Percentiles rank a stretch among this genome's conserved stretches.
These are phyloP conservation scores for Omphalotus guepiniiformis DNA, from an alignment of 768 basidiomycete species.

Conservation along the genomic window DNA sequence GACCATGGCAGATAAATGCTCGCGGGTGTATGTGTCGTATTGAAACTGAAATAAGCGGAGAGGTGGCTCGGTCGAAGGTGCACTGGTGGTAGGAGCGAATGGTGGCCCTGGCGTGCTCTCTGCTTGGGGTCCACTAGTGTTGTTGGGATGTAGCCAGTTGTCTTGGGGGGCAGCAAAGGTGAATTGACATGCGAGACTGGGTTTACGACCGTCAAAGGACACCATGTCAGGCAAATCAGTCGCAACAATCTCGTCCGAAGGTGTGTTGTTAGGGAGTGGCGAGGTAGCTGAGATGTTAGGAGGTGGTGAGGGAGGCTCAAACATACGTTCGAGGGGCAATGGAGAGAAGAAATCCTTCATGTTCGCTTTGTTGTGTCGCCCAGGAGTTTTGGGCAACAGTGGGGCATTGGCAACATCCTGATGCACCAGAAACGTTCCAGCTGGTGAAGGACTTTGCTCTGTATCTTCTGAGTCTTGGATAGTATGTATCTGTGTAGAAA, in stretches of 20 bases:
- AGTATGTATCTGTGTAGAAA: conserved; percentile 50
- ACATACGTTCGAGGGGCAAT: conserved; percentile 84
- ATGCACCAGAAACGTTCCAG: conserved; percentile 74
- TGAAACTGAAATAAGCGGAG: conserved; percentile 88
- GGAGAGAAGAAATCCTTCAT: conserved; percentile 88
- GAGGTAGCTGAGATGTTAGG: conserved; percentile 12
- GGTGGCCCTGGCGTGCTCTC: conserved; percentile 56
- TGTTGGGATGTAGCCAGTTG: conserved; percentile 24
- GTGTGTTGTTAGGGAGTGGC: conserved; percentile 7
- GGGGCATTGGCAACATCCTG: conserved; percentile 57
- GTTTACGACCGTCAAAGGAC: conserved; percentile 41
- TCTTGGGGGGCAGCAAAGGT: conserved; percentile 66
- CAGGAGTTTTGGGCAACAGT: conserved; percentile 64
- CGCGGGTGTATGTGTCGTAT: conserved; percentile 95
- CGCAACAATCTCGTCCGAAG: conserved; percentile 41
- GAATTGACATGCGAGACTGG: conserved; percentile 57
- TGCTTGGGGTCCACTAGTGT: conserved; percentile 42
- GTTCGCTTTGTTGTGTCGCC: conserved; percentile 38
- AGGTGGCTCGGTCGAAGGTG: conserved; percentile 59
- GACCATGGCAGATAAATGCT: conserved; percentile 90
- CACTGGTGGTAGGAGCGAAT: conserved; percentile 18
- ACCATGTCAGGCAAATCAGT: conserved; percentile 48
- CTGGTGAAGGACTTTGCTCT: conserved; percentile 28
- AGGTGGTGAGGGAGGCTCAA: conserved; percentile 88
- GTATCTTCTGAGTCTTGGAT: conserved; percentile 27